Evolutionary conservation across 83 land plant genomes (phyloP).

Genomic region (Picea abies): DNA sequence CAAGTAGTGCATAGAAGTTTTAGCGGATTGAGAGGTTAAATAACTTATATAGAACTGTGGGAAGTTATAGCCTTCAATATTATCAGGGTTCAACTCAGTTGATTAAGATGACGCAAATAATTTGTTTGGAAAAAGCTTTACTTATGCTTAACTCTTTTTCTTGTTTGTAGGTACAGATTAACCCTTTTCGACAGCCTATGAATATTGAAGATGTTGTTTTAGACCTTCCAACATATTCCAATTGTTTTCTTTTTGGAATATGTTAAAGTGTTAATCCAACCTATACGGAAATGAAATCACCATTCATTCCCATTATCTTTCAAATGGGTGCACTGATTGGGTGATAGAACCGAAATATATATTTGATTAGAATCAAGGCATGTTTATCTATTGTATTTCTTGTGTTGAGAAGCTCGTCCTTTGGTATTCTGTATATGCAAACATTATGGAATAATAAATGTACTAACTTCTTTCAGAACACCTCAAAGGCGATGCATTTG

Average conservation of each 20-base stretch:
- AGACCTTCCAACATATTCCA: slow-evolving; percentile 63
- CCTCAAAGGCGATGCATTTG: no score
- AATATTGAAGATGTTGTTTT: slow-evolving; percentile 51
- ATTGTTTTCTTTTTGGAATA: slow-evolving; percentile 64
- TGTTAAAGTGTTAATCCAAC: no score
- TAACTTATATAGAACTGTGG: not conserved
- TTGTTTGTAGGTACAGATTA: slow-evolving; percentile 55
- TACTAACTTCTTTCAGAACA: no score
- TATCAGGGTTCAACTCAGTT: not conserved
- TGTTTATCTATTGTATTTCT: no score
- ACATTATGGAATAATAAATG: no score
- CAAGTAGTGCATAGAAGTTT: not conserved
- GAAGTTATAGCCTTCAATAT: not conserved
- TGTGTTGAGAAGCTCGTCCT: no score
- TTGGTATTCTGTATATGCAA: no score
- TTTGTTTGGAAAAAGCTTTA: not conserved
- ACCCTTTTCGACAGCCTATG: slow-evolving; percentile 75
- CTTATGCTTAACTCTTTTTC: not conserved
- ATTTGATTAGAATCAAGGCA: no score
- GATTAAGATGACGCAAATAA: not conserved
- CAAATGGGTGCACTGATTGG: no score
- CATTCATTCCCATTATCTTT: no score
- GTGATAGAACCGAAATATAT: no score
- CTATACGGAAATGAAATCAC: no score
- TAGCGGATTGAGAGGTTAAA: not conserved